These are phyloP conservation scores for Fusarium anthophilum DNA, from an alignment of 2,329 filamentous ascomycete species.

Conservation along the genomic window DNA sequence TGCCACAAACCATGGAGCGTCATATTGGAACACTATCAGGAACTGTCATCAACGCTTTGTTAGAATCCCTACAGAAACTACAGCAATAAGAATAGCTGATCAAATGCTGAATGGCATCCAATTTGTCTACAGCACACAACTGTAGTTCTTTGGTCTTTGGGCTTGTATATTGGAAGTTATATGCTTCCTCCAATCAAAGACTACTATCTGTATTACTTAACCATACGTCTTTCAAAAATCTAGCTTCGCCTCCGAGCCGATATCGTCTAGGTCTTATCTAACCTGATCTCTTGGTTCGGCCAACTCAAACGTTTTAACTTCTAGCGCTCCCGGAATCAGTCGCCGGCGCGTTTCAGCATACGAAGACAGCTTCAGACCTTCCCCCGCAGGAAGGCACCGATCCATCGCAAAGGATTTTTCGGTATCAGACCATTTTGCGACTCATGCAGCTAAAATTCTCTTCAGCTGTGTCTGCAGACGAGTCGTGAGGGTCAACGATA, in stretches of 20 bases:
- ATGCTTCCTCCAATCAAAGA: neutral
- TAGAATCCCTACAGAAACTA: neutral
- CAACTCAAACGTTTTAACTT: conserved; percentile 5
- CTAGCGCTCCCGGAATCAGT: conserved; percentile 2
- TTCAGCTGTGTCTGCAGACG: conserved; percentile 1
- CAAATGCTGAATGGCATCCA: neutral
- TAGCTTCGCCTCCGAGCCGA: neutral
- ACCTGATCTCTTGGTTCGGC: neutral
- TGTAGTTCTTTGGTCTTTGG: neutral
- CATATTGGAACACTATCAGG: neutral
- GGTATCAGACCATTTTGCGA: neutral
- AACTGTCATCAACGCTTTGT: too few species aligned
- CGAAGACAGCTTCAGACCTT: neutral
- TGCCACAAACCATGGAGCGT: neutral
- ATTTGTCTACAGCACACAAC: too few species aligned
- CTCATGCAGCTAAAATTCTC: conserved; percentile 19
- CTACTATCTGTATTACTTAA: neutral
- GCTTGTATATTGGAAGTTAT: neutral
- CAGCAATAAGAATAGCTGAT: too few species aligned
- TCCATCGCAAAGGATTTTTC: neutral
- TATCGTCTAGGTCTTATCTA: neutral
- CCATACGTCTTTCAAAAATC: neutral
- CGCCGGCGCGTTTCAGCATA: conserved; percentile 15
- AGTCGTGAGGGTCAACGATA: conserved; percentile 3
- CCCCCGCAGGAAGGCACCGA: neutral